Conservation (phyloP, 306 rosid genomes). For the Prosopis cineraria region DNA sequence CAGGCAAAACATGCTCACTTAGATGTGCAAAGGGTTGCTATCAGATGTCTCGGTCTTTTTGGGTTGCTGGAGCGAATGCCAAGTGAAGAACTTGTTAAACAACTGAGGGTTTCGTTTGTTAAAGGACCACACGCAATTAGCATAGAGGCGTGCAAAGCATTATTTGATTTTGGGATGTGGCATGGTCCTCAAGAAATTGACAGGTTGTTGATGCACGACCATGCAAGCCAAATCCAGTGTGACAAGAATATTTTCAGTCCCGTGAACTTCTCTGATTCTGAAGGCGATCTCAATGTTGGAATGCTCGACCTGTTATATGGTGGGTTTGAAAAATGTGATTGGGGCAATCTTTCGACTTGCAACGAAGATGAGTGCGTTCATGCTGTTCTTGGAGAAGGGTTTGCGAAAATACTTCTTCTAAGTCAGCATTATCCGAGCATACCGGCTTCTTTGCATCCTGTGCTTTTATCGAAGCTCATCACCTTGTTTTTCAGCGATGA, state of each 20-base stretch:
- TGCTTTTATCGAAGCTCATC: conserved; percentile 73
- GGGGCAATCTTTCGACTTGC: conserved; percentile 54
- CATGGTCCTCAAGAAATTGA: conserved; percentile 89
- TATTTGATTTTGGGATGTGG: conserved; percentile 88
- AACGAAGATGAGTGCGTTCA: conserved; percentile 73
- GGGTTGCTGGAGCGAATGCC: conserved; percentile 90
- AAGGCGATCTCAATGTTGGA: conserved; percentile 44
- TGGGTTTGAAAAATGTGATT: conserved; percentile 62
- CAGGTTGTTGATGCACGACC: conserved; percentile 44
- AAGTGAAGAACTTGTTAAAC: conserved; percentile 71
- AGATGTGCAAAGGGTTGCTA: conserved; percentile 85
- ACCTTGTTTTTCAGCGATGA: conserved; percentile 64
- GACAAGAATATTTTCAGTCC: conserved; percentile 56
- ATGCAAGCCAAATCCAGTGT: conserved; percentile 40
- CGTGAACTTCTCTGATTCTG: conserved; percentile 58
- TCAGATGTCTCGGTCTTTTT: conserved; percentile 91
- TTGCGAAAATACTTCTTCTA: conserved; percentile 90
- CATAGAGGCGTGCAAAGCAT: conserved; percentile 75
- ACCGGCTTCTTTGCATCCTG: conserved; percentile 67
- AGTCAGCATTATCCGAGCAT: conserved; percentile 74
- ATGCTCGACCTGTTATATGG: conserved; percentile 77
- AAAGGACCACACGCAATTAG: conserved; percentile 71
- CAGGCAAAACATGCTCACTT: conserved; percentile 88
- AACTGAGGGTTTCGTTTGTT: conserved; percentile 64
- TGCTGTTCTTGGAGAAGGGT: conserved; percentile 87